Base-by-base conservation (phyloP, 78 protist genomes). In the Dictyostelium discoideum region DNA sequence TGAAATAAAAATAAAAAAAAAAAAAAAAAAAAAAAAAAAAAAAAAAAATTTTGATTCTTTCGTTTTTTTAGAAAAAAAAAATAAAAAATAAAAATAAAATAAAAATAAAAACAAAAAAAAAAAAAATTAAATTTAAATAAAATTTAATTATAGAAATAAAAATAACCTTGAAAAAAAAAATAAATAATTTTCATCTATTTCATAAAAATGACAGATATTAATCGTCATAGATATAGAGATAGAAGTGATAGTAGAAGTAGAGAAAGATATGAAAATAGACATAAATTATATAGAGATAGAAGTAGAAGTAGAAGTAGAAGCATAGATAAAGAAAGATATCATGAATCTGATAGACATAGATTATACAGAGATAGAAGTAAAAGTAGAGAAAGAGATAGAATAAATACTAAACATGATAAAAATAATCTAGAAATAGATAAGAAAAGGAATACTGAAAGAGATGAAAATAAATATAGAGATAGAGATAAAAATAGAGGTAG, bases 221-320 rank as follows among this genome's bases (percentile, higher is more conserved):
- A 57, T 13, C 29, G 69, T 13, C 11, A 84, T 63, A 84, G 87
- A 29, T 24, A 84, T 60, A 46, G 77, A 26, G 74, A 84, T 37
- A 84, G 77, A 65, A 76, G 82, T 76, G 37, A 39, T 6, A 76
- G 82, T 76, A 29, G 57, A 39, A 32, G 22, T 76, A 76, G 82
- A 76, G 37, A 76, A 26, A 76, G 82, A 76, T 29, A 76, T 37
- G 16, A 18, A 5, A 16, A n/a, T 44, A 79, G 84, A 26, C 37
- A 67, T 67, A 16, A 16, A 16, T 0, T 67, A 67, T 9, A 67
- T n/a, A 67, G 76, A 24, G 44, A 40, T 40, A 18, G 46, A 42
- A 24, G 39, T 42, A 78, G 84, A 8, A 37, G 46, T 13, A 76
- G 82, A 73, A 73, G 80, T 73, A 37, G 39, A 73, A 72, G 79